Conservation (phyloP, 139 green algal species). For the Spirogloea muscicola region DNA sequence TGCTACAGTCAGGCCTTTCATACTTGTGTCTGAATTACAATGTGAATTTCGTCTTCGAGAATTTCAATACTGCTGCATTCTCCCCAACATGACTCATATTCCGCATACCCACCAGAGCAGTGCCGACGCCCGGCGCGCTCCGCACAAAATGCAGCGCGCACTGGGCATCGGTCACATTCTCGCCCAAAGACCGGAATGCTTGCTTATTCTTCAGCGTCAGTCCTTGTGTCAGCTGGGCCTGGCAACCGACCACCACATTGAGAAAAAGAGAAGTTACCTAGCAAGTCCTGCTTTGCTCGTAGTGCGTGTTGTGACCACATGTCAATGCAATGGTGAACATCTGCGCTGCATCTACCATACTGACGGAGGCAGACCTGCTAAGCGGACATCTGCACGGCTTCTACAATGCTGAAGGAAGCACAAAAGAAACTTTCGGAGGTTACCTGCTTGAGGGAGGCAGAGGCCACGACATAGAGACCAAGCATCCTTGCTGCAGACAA, state of each 20-base stretch:
- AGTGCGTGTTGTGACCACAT: too few relatives aligned
- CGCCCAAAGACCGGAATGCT: neutral
- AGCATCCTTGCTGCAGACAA: neutral
- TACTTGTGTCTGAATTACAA: too few relatives aligned
- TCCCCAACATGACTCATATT: neutral
- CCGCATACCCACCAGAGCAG: conserved; percentile 2
- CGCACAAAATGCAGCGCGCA: conserved; percentile 3
- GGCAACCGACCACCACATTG: neutral
- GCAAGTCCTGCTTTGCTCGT: too few relatives aligned
- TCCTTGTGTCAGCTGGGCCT: neutral
- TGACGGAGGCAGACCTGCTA: too few relatives aligned
- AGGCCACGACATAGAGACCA: neutral
- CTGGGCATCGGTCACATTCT: neutral
- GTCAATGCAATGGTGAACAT: too few relatives aligned
- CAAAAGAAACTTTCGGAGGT: neutral
- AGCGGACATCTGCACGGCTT: too few relatives aligned
- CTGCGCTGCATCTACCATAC: too few relatives aligned
- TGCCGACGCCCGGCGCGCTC: neutral
- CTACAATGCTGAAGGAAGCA: neutral
- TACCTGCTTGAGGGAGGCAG: conserved; percentile 15
- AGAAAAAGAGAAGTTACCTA: neutral
- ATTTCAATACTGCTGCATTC: conserved; percentile 5
- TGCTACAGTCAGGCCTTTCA: too few relatives aligned
- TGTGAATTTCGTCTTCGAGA: too few relatives aligned
- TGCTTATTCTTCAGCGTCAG: neutral